Percentiles rank a stretch among this genome's conserved stretches.
phyloP scores from a whole-genome alignment of 805 yeast species.

The Cyberlindnera saturnus region DNA sequence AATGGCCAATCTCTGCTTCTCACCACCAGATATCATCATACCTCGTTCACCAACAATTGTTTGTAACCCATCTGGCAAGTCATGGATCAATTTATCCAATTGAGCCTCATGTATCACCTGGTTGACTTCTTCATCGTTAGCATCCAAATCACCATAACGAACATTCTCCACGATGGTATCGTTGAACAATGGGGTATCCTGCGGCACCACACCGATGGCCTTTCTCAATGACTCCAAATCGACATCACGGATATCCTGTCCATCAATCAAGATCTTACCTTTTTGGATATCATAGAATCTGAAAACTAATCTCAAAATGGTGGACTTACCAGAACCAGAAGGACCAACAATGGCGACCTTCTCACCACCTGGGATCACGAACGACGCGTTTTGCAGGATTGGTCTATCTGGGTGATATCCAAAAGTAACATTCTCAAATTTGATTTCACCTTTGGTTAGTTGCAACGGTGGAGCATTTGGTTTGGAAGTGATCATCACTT shows the following conservation, averaged over 20 bases:
- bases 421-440: slow-evolving; percentile 86
- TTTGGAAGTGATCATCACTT: slow-evolving; percentile 56
- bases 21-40: slow-evolving; percentile 99
- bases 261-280: slow-evolving; percentile 81
- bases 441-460: slow-evolving; percentile 57
- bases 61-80: slow-evolving; percentile 75
- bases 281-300: slow-evolving; percentile 79
- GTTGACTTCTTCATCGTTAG: slow-evolving; percentile 66
- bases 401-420: slow-evolving; percentile 89
- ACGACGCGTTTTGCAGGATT: slow-evolving; percentile 72
- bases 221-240: slow-evolving; percentile 69
- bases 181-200: slow-evolving; percentile 93
- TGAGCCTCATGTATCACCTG: slow-evolving; percentile 65
- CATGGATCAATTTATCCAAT: slow-evolving; percentile 52
- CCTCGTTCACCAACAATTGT: slow-evolving; percentile 96
- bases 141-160: slow-evolving; percentile 72
- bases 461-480: slow-evolving; percentile 57
- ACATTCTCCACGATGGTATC: slow-evolving; percentile 85
- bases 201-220: slow-evolving; percentile 90
- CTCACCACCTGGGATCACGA: slow-evolving; percentile 83
- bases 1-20: slow-evolving; percentile 90
- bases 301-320: slow-evolving; percentile 76
- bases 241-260: slow-evolving; percentile 75
- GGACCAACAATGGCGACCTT: slow-evolving; percentile 96
- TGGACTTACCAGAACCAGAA: slow-evolving; percentile 93